Conservation (phyloP, 805 yeast genomes). For the Kurtzmaniella fragi region DNA sequence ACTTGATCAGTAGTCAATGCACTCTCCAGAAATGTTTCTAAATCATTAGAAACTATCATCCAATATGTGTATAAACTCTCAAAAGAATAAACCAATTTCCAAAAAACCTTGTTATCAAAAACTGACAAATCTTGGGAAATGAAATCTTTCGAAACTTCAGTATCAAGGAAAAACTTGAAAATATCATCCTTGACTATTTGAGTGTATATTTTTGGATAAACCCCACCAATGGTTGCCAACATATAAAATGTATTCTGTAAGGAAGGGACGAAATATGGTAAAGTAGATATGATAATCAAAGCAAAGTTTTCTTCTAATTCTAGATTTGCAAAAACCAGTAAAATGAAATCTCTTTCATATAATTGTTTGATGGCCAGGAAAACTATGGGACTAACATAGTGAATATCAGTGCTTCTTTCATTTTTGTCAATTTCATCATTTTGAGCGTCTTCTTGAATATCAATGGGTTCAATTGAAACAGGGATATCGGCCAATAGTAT, state of each 20-base stretch:
- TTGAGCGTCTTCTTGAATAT: too few relatives aligned
- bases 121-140: neutral
- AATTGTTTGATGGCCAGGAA: conserved; percentile 2
- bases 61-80: conserved; percentile 64
- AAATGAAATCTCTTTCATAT: conserved; percentile 6
- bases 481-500: too few relatives aligned
- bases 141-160: neutral
- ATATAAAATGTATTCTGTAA: conserved; percentile 36
- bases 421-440: too few relatives aligned
- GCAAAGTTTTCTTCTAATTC: conserved; percentile 8
- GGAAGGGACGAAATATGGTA: conserved; percentile 34
- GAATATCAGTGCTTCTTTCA: too few relatives aligned
- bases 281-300: conserved; percentile 16
- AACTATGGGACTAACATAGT: too few relatives aligned
- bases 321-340: conserved; percentile 2
- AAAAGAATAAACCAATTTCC: conserved; percentile 41
- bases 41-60: conserved; percentile 62
- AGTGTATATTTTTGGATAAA: conserved; percentile 6
- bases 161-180: neutral
- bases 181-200: neutral
- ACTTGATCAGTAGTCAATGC: conserved; percentile 38
- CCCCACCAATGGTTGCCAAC: conserved; percentile 23
- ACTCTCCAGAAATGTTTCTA: conserved; percentile 45
- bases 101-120: conserved; percentile 13
- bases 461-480: too few relatives aligned